Conservation (phyloP, 192 early-diverging fungal species). For the Rhizoclosmatium globosum region DNA sequence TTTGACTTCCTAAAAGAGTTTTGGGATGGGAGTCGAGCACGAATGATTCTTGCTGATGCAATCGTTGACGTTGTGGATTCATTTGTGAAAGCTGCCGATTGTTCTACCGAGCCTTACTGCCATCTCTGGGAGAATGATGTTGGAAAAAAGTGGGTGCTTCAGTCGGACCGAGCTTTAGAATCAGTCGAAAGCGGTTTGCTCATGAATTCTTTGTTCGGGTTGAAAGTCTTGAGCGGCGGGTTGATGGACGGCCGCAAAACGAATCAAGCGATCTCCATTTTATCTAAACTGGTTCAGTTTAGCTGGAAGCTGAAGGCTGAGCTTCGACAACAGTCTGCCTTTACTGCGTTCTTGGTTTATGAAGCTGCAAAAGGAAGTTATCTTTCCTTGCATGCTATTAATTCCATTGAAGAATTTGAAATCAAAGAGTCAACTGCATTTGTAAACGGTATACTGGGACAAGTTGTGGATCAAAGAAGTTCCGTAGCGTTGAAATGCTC, state of each 20-base stretch:
- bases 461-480: too few species aligned
- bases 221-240: background rate
- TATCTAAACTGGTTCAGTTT: background rate
- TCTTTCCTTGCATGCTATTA: too few species aligned
- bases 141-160: background rate
- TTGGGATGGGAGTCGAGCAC: background rate
- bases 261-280: background rate
- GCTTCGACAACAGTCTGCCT: too few species aligned
- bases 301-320: background rate
- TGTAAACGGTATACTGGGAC: too few species aligned
- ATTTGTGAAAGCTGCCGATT: background rate
- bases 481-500: too few species aligned
- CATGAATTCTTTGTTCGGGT: constrained; percentile 5
- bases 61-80: background rate
- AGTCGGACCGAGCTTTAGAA: background rate
- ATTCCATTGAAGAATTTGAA: too few species aligned
- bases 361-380: too few species aligned
- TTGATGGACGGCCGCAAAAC: background rate
- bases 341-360: too few species aligned
- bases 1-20: constrained; percentile 19
- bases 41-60: background rate
- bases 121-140: background rate
- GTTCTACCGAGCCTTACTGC: background rate
- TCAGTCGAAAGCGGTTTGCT: background rate
- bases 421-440: too few species aligned